phyloP scores from a whole-genome alignment of 768 basidiomycete species.

The Kondoa subrosea region DNA sequence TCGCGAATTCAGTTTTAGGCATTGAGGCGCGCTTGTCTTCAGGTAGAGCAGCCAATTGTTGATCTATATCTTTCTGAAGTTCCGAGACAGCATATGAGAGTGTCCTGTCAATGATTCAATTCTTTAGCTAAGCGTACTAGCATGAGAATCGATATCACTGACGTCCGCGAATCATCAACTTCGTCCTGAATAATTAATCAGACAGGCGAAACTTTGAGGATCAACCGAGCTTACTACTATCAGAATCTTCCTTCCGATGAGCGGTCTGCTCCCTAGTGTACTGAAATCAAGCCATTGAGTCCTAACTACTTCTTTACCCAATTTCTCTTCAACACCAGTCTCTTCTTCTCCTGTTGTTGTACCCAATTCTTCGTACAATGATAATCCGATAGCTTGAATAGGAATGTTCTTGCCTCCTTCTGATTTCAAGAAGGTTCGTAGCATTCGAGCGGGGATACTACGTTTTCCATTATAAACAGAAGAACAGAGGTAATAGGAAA shows the following conservation, averaged over 20 bases:
- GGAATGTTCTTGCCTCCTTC: conserved; percentile 38
- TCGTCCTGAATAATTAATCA: too few relatives aligned
- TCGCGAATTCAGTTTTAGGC: conserved; percentile 64
- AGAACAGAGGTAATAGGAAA: neutral
- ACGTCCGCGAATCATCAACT: conserved; percentile 20
- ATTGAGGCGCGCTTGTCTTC: conserved; percentile 48
- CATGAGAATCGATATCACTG: conserved; percentile 4
- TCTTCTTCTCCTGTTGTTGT: conserved; percentile 14
- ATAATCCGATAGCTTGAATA: conserved; percentile 90
- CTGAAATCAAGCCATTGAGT: conserved; percentile 73
- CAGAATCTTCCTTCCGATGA: conserved; percentile 64
- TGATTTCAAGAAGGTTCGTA: conserved; percentile 42
- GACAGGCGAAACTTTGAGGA: too few relatives aligned
- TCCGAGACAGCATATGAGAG: conserved; percentile 74
- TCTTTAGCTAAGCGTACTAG: neutral
- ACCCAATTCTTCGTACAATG: conserved; percentile 70
- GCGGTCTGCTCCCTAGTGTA: conserved; percentile 37
- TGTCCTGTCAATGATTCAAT: conserved; percentile 27
- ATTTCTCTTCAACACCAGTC: conserved; percentile 24
- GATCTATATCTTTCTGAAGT: conserved; percentile 62
- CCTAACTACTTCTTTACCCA: conserved; percentile 55
- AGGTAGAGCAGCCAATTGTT: conserved; percentile 28
- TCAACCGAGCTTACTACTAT: too few relatives aligned
- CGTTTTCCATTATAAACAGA: conserved; percentile 41
- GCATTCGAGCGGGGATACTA: conserved; percentile 86